Evolutionary conservation across 768 basidiomycete species (phyloP).

Genomic region (Aureoboletus auriporus): DNA sequence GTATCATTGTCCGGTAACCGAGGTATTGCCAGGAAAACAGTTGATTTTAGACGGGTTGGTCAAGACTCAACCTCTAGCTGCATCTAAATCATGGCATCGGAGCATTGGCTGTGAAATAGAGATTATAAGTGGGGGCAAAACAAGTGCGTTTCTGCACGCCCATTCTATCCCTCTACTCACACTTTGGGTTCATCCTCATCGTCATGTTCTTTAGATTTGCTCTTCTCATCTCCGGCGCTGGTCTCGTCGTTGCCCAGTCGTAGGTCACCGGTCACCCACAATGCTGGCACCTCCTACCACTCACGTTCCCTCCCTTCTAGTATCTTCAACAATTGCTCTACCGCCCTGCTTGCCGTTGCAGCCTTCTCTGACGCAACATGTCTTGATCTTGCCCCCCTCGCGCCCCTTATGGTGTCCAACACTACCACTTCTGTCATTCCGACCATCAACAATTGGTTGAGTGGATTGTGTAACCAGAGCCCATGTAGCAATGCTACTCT

Average conservation of each 20-base stretch:
- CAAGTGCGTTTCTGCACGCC: slow-evolving; percentile 3
- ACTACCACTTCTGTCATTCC: slow-evolving; percentile 31
- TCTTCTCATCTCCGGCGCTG: slow-evolving; percentile 31
- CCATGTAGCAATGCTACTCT: slow-evolving; percentile 62
- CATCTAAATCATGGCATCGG: no score
- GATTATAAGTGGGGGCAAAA: slow-evolving; percentile 14
- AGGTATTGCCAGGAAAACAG: no score
- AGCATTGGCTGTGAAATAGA: background rate
- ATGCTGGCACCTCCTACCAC: background rate
- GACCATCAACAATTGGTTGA: slow-evolving; percentile 58
- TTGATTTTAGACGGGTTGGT: no score
- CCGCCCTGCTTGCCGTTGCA: slow-evolving; percentile 43
- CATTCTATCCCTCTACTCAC: background rate
- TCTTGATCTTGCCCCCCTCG: slow-evolving; percentile 35
- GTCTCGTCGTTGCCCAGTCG: slow-evolving; percentile 42
- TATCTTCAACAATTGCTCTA: slow-evolving; percentile 39
- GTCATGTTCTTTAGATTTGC: slow-evolving; percentile 25
- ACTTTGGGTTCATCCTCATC: background rate
- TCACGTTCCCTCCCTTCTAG: background rate
- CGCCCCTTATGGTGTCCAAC: slow-evolving; percentile 23
- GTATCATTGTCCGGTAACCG: no score
- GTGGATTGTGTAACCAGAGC: slow-evolving; percentile 46
- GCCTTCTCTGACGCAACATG: slow-evolving; percentile 34
- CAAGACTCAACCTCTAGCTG: no score
- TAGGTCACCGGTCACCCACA: slow-evolving; percentile 22